Base-by-base conservation (phyloP, 1,139 yeast genomes). In the Yamadazyma diddensiae region DNA sequence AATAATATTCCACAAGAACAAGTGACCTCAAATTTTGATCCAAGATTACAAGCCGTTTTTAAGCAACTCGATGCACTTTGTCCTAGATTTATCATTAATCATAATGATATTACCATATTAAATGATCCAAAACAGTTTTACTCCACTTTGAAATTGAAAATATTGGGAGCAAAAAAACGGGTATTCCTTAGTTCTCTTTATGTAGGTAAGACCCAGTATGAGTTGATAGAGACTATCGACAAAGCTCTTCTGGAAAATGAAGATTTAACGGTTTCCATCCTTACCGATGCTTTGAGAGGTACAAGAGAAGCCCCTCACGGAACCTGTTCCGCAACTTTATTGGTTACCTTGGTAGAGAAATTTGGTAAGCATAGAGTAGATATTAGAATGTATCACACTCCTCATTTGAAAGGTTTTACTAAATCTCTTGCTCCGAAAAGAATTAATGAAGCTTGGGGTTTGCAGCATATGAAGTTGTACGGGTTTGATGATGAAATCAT, bases 381-480 rank as follows among this genome's bases (percentile, higher is more conserved):
- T 47, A 63, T 90, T 30, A 65, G 95, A 46, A 73, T 90, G 72
- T 92, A 85, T 55, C 95, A 85, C 47, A 92, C 98, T 0, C 98
- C 99, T 0, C 82, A 82, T 43, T 70, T 86, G 44, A 65, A 73
- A 29, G 95, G 95, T 0, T 52, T 84, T 37, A 71, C 76, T 37
- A 79, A 80, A 49, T 50, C 62, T 13, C 36, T 85, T 30, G 70
- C 88, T 3, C 98, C 99, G 0, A 82, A 75, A 37, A 70, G 98
- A 41, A 70, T 90, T 41, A 88, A 90, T 55, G 99, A 92, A 61
- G 92, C 95, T 6, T 75, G 73, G 62, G 99, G 99, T 0, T 68
- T 92, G 33, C 99, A 92, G 58, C 99, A 92, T 55, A 94, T 92
- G 98, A 92, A 92, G 57, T 71, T 94, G 24, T 92, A 92, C 53